Conservation (phyloP, 208 protist genomes). For the Trypanosoma lewisi region DNA sequence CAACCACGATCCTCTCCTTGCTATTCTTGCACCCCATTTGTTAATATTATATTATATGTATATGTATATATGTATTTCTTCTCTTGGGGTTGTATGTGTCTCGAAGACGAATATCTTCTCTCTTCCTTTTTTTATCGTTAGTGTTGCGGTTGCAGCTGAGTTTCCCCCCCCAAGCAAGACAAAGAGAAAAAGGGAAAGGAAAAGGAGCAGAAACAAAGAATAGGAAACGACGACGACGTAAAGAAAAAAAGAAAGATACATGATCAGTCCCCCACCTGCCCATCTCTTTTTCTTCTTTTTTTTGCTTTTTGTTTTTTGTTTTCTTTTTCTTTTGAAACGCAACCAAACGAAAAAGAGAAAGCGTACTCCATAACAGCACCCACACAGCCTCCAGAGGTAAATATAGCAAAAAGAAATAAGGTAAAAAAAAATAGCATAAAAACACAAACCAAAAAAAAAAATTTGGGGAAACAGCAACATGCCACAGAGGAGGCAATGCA, state of each 20-base stretch:
- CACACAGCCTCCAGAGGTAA: no score
- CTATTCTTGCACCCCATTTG: slow-evolving; percentile 13
- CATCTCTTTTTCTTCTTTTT: slow-evolving; percentile 1
- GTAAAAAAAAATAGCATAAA: slow-evolving; percentile 17
- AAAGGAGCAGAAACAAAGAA: not conserved
- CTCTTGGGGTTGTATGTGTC: not conserved
- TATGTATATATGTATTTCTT: not conserved
- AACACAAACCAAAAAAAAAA: slow-evolving; percentile 19
- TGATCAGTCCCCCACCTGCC: no score
- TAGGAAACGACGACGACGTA: not conserved
- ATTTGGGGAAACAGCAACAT: no score
- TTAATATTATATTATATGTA: not conserved
- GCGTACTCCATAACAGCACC: not conserved
- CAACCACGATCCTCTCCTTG: not conserved
- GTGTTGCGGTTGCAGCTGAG: not conserved
- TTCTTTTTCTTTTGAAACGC: slow-evolving; percentile 14
- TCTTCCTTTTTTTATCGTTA: not conserved
- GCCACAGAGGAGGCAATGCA: no score
- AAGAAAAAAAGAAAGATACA: no score
- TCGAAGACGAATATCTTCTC: no score
- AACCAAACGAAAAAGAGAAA: slow-evolving; percentile 10
- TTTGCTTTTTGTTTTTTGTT: slow-evolving; percentile 11
- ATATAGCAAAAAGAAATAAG: slow-evolving; percentile 14
- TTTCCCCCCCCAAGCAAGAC: not conserved
- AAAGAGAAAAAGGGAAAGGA: not conserved